Evolutionary conservation across 306 rosid genomes (phyloP).

Genomic region (Cucumis cinereus): DNA sequence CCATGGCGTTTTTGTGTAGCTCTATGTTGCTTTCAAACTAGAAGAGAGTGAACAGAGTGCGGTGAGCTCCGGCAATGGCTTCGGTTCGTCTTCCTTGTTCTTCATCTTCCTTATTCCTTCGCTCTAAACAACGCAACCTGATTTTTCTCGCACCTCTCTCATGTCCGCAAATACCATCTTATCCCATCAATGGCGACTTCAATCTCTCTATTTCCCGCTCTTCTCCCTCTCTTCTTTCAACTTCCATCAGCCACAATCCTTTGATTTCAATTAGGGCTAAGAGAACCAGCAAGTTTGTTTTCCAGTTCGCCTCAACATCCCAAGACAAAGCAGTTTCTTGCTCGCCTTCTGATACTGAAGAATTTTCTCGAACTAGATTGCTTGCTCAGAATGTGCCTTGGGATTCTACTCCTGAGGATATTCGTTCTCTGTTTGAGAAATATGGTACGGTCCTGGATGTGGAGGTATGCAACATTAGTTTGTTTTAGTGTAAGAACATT

Average conservation of each 20-base stretch:
- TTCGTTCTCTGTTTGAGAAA: constrained; percentile 60
- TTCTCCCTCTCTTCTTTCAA: constrained; percentile 17
- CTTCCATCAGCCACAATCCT: constrained; percentile 9
- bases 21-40: background rate
- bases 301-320: constrained; percentile 31
- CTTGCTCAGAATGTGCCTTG: constrained; percentile 89
- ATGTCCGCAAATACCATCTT: constrained; percentile 13
- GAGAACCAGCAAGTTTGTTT: constrained; percentile 11
- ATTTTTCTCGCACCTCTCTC: constrained; percentile 11
- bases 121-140: constrained; percentile 15
- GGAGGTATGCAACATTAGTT: constrained; percentile 36
- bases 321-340: constrained; percentile 30
- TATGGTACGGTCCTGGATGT: constrained; percentile 64
- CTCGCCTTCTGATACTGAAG: constrained; percentile 22
- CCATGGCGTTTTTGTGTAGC: background rate
- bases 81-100: constrained; percentile 24
- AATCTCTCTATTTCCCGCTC: constrained; percentile 18
- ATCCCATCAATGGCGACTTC: constrained; percentile 5
- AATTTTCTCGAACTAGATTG: constrained; percentile 40
- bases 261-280: constrained; percentile 12
- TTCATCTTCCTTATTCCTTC: constrained; percentile 19
- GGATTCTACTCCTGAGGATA: constrained; percentile 69
- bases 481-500: background rate
- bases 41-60: background rate
- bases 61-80: constrained; percentile 37